Evolutionary conservation across 345 rosid species (phyloP).

Genomic region (Cardamine occulta): DNA sequence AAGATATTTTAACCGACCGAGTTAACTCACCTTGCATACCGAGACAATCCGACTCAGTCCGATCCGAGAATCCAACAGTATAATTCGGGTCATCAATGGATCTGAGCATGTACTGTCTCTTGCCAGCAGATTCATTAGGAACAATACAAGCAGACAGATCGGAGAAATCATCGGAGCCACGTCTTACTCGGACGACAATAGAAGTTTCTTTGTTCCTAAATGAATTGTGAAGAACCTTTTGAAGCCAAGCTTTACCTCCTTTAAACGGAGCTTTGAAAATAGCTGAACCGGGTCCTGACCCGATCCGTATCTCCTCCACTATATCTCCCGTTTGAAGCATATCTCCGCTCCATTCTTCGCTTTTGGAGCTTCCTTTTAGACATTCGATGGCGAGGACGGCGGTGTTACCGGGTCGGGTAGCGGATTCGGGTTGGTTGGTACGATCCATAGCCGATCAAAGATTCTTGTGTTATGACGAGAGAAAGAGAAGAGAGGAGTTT

Average conservation of each 20-base stretch:
- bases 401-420: constrained; percentile 46
- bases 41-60: constrained; percentile 81
- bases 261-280: constrained; percentile 70
- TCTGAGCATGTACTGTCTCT: constrained; percentile 74
- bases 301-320: constrained; percentile 84
- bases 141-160: constrained; percentile 95
- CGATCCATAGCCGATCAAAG: constrained; percentile 59
- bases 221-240: constrained; percentile 71
- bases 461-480: constrained; percentile 16
- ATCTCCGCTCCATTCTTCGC: constrained; percentile 96
- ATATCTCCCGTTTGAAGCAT: constrained; percentile 98
- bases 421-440: constrained; percentile 49
- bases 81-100: constrained; percentile 91
- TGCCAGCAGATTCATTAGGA: constrained; percentile 70
- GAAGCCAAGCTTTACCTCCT: constrained; percentile 81
- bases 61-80: constrained; percentile 83
- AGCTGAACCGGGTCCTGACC: constrained; percentile 58
- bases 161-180: constrained; percentile 64
- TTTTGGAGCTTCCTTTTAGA: constrained; percentile 82
- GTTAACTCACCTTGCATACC: constrained; percentile 76
- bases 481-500: constrained; percentile 16
- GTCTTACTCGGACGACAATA: constrained; percentile 73
- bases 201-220: constrained; percentile 79
- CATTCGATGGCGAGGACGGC: constrained; percentile 81
- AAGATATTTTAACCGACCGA: neutral